Percentiles rank a stretch among this genome's conserved stretches.
These are phyloP conservation scores for Aspergillus caelatus DNA, from an alignment of 2,329 filamentous ascomycete species.

Conservation along the genomic window DNA sequence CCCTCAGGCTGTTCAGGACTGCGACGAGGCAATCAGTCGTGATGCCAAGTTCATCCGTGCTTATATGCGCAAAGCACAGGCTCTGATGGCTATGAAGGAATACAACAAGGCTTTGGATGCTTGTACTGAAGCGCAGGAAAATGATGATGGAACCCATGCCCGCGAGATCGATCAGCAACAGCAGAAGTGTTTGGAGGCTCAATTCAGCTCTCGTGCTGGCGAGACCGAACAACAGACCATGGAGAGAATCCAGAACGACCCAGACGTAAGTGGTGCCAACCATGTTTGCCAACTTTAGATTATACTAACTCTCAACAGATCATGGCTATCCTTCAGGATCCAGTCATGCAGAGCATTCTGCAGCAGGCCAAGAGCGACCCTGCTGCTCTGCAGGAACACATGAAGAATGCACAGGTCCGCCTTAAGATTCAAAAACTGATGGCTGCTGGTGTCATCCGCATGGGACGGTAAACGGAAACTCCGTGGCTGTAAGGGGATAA, in stretches of 20 bases:
- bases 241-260: conserved; percentile 85
- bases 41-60: conserved; percentile 92
- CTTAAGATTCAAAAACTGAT: conserved; percentile 94
- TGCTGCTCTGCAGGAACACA: conserved; percentile 90
- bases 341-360: conserved; percentile 95
- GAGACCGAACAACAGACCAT: conserved; percentile 96
- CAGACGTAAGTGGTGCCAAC: conserved; percentile 66
- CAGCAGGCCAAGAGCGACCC: conserved; percentile 96
- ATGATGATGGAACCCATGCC: conserved; percentile 80
- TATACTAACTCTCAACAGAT: conserved; percentile 57
- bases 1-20: conserved; percentile 90
- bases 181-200: conserved; percentile 86
- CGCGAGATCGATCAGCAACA: conserved; percentile 93
- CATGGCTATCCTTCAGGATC: conserved; percentile 88
- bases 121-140: conserved; percentile 75
- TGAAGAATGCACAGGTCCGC: conserved; percentile 85
- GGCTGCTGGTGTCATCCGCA: conserved; percentile 85
- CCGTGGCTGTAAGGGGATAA: conserved; percentile 2
- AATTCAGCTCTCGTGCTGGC: conserved; percentile 87
- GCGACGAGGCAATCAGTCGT: conserved; percentile 85
- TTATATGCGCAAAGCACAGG: conserved; percentile 95
- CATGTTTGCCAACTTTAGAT: not conserved
- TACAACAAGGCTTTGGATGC: conserved; percentile 93
- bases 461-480: conserved; percentile 56
- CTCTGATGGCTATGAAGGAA: conserved; percentile 95